A percentile compares a stretch with the other conserved stretches of the same genome.
phyloP scores from a whole-genome alignment of 176 grass and related monocot genomes.

The Areca catechu region DNA sequence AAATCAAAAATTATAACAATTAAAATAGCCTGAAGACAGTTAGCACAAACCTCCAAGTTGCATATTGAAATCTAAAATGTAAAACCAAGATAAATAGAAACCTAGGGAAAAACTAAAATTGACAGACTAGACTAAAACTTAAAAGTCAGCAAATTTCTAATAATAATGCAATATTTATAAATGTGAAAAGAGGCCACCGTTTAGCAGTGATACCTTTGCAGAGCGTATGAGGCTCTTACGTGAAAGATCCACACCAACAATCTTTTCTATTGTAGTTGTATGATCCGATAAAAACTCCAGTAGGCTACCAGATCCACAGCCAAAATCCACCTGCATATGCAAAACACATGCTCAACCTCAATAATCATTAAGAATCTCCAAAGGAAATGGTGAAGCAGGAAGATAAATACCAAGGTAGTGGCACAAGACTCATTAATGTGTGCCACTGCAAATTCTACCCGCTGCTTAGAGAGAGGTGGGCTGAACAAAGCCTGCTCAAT shows the following conservation, averaged over 20 bases:
- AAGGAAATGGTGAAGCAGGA: slow-evolving; percentile 4
- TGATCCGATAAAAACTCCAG: slow-evolving; percentile 83
- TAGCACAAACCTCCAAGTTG: too few relatives aligned
- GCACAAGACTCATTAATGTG: slow-evolving; percentile 79
- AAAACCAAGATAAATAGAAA: too few relatives aligned
- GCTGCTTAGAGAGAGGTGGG: slow-evolving; percentile 85
- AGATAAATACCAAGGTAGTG: slow-evolving; percentile 44
- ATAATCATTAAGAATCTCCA: slow-evolving; percentile 7
- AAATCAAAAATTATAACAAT: slow-evolving; percentile 4
- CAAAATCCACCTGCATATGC: slow-evolving; percentile 76
- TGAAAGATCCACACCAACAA: slow-evolving; percentile 91
- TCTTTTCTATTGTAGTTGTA: slow-evolving; percentile 60
- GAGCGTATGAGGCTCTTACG: slow-evolving; percentile 60
- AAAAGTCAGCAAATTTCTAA: too few relatives aligned
- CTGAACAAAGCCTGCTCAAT: slow-evolving; percentile 82
- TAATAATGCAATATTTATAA: too few relatives aligned
- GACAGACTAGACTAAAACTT: too few relatives aligned
- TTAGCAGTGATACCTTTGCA: slow-evolving; percentile 54
- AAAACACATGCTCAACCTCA: slow-evolving; percentile 1
- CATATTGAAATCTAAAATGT: too few relatives aligned
- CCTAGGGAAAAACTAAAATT: too few relatives aligned
- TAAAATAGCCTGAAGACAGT: background rate
- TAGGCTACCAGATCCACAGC: slow-evolving; percentile 89
- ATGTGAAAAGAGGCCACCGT: background rate
- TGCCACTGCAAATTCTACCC: slow-evolving; percentile 64